Conservation (phyloP, 1,139 yeast genomes). For the Geotrichum macrosporum region DNA sequence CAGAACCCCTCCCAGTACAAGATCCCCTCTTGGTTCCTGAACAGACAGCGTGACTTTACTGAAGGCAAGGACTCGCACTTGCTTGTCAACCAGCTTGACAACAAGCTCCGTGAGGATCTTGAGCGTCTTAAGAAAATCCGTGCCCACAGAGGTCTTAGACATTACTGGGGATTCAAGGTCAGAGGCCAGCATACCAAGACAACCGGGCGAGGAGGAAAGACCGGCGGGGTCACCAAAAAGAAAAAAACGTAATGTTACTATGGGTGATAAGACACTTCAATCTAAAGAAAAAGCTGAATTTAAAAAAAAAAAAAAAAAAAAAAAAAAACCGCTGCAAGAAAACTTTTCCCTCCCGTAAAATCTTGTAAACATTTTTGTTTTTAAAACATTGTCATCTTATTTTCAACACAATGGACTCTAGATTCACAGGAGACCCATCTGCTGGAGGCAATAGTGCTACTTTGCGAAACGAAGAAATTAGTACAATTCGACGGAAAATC, state of each 20-base stretch:
- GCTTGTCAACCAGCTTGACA: conserved; percentile 97
- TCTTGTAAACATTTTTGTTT: background rate
- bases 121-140: conserved; percentile 99
- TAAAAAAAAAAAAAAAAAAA: background rate
- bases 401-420: conserved; percentile 8
- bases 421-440: background rate
- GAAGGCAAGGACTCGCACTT: conserved; percentile 99
- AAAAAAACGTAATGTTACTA: conserved; percentile 28
- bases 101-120: conserved; percentile 99
- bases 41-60: conserved; percentile 98
- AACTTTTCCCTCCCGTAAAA: background rate
- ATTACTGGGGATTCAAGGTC: conserved; percentile 92
- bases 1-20: conserved; percentile 99
- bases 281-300: background rate
- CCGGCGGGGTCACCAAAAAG: conserved; percentile 42
- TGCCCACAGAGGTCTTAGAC: conserved; percentile 99
- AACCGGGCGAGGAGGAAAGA: conserved; percentile 90
- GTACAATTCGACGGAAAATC: conserved; percentile 4
- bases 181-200: conserved; percentile 99
- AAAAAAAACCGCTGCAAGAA: background rate
- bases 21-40: conserved; percentile 99
- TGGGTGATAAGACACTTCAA: background rate
- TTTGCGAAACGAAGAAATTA: conserved; percentile 7
- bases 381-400: background rate
- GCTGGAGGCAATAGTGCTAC: background rate